Base-by-base conservation (phyloP, 257 asterid species). In the Solanum medicagineum region DNA sequence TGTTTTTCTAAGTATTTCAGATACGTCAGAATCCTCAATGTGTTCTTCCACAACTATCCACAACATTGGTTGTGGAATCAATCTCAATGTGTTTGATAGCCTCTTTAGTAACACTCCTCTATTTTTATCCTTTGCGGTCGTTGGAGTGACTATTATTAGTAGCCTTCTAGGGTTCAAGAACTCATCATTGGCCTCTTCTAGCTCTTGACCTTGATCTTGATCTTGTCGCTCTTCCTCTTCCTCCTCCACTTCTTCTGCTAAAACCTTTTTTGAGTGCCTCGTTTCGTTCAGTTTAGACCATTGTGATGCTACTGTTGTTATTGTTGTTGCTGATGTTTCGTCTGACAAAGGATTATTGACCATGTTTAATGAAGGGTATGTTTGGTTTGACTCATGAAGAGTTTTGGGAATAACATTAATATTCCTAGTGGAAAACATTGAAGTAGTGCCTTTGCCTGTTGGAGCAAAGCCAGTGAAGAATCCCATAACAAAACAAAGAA, bases 381-480 rank as follows among this genome's bases (percentile, higher is more conserved):
- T 68, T 56, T 53, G 53, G 54, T 84, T 84, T 68, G 81, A 15
- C 56, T 8, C 77, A 69, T 83, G 81, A 14, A 40, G 54, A n/a
- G 24, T 16, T 51, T 77, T 80, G 7, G 92, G 62, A 81, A 84
- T 51, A 26, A 85, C 42, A 17, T 80, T 24, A 15, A 81, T 16
- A 14, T 49, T 81, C 22, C 65, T 89, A 8, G 55, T 87, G 6
- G 91, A 86, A 29, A 90, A 83, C 44, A 90, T 87, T 1, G 94
- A 86, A 73, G 73, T 65, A 20, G 36, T 63, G 29, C 92, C 8
- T 84, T 90, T 95, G 53, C 87, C 74, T 2, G 94, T 90, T 8
- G 99, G 98, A 68, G 97, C 92, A 62, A 96, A 94, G 89, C 99
- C 99, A 13, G 98, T 89, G 92, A 95, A 94, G 88, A 96, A 95